Conservation (phyloP, 345 rosid genomes). For the Brassica napus region Da-Ae NC_063451.1:43177501-43178000, state of each 20-base stretch:
- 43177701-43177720: slow-evolving; percentile 43
- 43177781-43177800: slow-evolving; percentile 63
- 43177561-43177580: slow-evolving; percentile 47
- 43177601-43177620: slow-evolving; percentile 53
- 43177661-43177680: slow-evolving; percentile 39
- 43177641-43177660: slow-evolving; percentile 45
- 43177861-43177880: not conserved
- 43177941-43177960: not conserved
- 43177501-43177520: slow-evolving; percentile 61
- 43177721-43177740: slow-evolving; percentile 50
- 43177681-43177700: slow-evolving; percentile 18
- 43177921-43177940: not conserved
- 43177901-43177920: not conserved
- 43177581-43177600: slow-evolving; percentile 67
- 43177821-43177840: slow-evolving; percentile 66
- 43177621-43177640: slow-evolving; percentile 71
- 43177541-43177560: slow-evolving; percentile 51
- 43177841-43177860: slow-evolving; percentile 54
- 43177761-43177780: slow-evolving; percentile 61
- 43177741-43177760: slow-evolving; percentile 57
- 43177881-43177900: not conserved
- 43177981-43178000: not conserved
- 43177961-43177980: not conserved
- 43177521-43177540: slow-evolving; percentile 46
- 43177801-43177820: slow-evolving; percentile 61